Conservation (phyloP, 2,329 filamentous ascomycete genomes). For the Xylariales sp. region DNA sequence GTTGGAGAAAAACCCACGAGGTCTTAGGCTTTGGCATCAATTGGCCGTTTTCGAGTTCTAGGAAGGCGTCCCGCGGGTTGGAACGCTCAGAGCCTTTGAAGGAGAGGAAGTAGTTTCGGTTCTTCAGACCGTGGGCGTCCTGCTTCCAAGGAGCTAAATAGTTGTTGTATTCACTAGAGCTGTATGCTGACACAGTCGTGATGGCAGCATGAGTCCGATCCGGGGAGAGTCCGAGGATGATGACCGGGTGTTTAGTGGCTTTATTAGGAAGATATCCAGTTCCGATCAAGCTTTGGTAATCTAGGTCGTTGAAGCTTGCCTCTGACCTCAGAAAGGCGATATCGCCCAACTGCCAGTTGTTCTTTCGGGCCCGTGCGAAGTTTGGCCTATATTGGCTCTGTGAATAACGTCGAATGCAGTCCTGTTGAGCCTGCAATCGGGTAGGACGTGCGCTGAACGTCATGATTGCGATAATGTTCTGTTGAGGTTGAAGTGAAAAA, state of each 20-base stretch:
- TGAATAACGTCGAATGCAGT: neutral
- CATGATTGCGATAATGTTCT: neutral
- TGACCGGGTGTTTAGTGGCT: slow-evolving; percentile 29
- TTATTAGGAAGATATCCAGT: slow-evolving; percentile 12
- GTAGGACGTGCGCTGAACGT: neutral
- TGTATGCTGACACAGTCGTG: slow-evolving; percentile 29
- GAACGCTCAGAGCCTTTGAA: slow-evolving; percentile 24
- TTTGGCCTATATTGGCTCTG: neutral
- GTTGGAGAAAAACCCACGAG: slow-evolving; percentile 19
- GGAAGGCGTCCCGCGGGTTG: slow-evolving; percentile 9
- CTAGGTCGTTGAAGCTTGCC: slow-evolving; percentile 11
- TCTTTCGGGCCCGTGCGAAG: neutral
- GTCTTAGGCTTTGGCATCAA: slow-evolving; percentile 19
- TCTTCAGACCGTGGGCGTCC: slow-evolving; percentile 17
- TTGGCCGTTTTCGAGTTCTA: slow-evolving; percentile 20
- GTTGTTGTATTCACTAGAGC: slow-evolving; percentile 15
- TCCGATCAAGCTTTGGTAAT: slow-evolving; percentile 16
- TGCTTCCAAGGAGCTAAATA: slow-evolving; percentile 28
- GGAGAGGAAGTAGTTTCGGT: slow-evolving; percentile 22
- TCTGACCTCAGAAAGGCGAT: slow-evolving; percentile 25
- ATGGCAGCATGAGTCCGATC: slow-evolving; percentile 19
- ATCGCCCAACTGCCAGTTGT: slow-evolving; percentile 20
- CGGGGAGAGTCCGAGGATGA: slow-evolving; percentile 22
- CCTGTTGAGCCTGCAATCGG: neutral
- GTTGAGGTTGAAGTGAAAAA: too few species aligned